These are phyloP conservation scores for Podaxis pistillaris DNA, from an alignment of 768 basidiomycete species.

Conservation along the genomic window DNA sequence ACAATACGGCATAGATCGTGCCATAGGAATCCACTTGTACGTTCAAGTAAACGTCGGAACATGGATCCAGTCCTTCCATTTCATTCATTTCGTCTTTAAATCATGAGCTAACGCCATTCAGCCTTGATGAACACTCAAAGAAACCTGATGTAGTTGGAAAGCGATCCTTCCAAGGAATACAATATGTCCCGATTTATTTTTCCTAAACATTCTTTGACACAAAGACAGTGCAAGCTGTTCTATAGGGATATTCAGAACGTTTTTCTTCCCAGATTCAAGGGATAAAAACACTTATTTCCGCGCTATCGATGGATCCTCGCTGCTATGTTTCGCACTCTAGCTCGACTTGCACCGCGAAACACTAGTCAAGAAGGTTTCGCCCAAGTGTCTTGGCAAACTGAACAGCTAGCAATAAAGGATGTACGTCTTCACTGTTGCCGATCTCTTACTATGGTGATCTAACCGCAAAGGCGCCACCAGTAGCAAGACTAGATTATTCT, in stretches of 20 bases:
- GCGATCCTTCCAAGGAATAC: too few relatives aligned
- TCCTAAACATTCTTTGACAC: too few relatives aligned
- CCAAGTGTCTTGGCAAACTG: background rate
- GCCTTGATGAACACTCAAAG: too few relatives aligned
- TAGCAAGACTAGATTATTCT: background rate
- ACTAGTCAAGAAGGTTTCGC: background rate
- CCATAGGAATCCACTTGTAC: background rate
- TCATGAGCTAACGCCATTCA: too few relatives aligned
- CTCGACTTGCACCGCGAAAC: background rate
- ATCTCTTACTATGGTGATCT: background rate
- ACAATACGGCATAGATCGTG: slow-evolving; percentile 25
- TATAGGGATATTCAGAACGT: background rate
- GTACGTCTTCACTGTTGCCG: background rate
- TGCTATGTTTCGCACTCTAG: background rate
- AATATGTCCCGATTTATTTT: too few relatives aligned
- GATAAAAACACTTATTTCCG: background rate
- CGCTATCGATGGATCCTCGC: background rate
- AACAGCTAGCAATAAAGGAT: background rate
- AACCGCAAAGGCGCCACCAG: background rate
- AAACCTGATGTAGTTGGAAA: too few relatives aligned
- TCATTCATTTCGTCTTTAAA: too few relatives aligned
- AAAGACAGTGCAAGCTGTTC: too few relatives aligned
- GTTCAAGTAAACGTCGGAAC: too few relatives aligned
- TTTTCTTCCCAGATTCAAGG: background rate
- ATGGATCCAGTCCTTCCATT: too few relatives aligned